Evolutionary conservation across 2,329 filamentous ascomycete species (phyloP).

Genomic region (Rhinocladiella mackenziei): DNA sequence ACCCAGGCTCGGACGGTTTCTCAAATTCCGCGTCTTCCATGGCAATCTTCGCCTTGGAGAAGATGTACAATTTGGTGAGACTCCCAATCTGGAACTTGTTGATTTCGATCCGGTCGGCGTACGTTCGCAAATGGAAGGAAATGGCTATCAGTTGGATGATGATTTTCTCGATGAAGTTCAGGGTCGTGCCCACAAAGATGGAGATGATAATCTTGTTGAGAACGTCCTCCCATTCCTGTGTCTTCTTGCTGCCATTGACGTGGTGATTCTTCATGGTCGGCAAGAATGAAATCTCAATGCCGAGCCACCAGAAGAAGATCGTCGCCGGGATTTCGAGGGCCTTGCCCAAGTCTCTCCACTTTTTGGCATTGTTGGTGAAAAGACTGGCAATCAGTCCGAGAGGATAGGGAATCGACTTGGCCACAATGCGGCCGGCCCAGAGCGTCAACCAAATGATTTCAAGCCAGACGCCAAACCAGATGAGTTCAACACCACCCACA

Average conservation of each 20-base stretch:
- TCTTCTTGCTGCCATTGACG: slow-evolving; percentile 48
- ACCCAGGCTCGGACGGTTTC: slow-evolving; percentile 46
- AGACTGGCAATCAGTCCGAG: slow-evolving; percentile 65
- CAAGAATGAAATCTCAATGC: slow-evolving; percentile 77
- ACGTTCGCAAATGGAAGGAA: slow-evolving; percentile 86
- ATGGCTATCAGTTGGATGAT: slow-evolving; percentile 93
- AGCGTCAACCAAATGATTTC: slow-evolving; percentile 89
- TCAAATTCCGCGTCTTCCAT: slow-evolving; percentile 75
- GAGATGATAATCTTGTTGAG: slow-evolving; percentile 83
- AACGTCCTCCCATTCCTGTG: slow-evolving; percentile 66
- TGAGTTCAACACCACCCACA: slow-evolving; percentile 69
- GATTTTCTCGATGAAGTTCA: slow-evolving; percentile 90
- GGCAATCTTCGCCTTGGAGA: slow-evolving; percentile 60
- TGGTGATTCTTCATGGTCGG: slow-evolving; percentile 72
- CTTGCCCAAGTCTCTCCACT: slow-evolving; percentile 85
- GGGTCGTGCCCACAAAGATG: slow-evolving; percentile 70
- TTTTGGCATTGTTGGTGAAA: slow-evolving; percentile 82
- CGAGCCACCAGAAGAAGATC: slow-evolving; percentile 88
- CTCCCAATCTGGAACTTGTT: slow-evolving; percentile 84
- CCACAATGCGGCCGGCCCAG: slow-evolving; percentile 69
- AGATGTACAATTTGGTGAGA: slow-evolving; percentile 61
- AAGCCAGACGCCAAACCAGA: slow-evolving; percentile 95
- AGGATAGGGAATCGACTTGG: slow-evolving; percentile 60
- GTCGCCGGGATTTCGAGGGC: slow-evolving; percentile 81
- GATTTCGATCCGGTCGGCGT: slow-evolving; percentile 82